A percentile compares a stretch with the other conserved stretches of the same genome.
phyloP scores from a whole-genome alignment of 352 stramenopile genomes.

The Phytopythium oedochilum region DNA sequence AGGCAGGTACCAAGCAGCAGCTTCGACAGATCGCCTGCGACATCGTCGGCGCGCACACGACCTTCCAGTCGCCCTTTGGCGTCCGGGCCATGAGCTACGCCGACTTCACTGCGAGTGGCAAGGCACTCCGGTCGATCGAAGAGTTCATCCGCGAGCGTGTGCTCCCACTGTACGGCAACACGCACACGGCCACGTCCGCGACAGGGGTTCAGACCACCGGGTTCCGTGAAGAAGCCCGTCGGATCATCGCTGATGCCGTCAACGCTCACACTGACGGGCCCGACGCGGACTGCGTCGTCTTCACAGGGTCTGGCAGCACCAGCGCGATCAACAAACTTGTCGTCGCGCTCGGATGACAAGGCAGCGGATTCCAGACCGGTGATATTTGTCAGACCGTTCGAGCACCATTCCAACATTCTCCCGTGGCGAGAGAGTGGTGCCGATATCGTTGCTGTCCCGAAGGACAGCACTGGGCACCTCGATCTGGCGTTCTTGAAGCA shows the following conservation, averaged over 20 bases:
- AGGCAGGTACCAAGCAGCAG: no score
- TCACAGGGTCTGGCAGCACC: conserved; percentile 86
- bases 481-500: conserved; percentile 51
- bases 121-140: conserved; percentile 88
- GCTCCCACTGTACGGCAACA: conserved; percentile 96
- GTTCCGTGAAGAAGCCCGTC: conserved; percentile 93
- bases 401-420: conserved; percentile 98
- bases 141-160: conserved; percentile 86
- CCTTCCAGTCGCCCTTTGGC: conserved; percentile 68
- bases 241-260: conserved; percentile 87
- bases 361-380: conserved; percentile 43
- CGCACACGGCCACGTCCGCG: conserved; percentile 90
- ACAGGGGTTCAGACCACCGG: conserved; percentile 82
- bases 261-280: conserved; percentile 83
- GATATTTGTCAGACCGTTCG: conserved; percentile 92
- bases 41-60: conserved; percentile 46
- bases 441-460: conserved; percentile 77
- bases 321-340: conserved; percentile 87
- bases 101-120: conserved; percentile 93
- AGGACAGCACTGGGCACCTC: conserved; percentile 39
- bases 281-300: conserved; percentile 93
- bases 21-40: conserved; percentile 19
- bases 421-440: conserved; percentile 93
- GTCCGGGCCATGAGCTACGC: conserved; percentile 86
- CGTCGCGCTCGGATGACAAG: conserved; percentile 39